These are phyloP conservation scores for Dothiorella sarmentorum DNA, from an alignment of 2,329 filamentous ascomycete genomes.

Conservation along the genomic window DNA sequence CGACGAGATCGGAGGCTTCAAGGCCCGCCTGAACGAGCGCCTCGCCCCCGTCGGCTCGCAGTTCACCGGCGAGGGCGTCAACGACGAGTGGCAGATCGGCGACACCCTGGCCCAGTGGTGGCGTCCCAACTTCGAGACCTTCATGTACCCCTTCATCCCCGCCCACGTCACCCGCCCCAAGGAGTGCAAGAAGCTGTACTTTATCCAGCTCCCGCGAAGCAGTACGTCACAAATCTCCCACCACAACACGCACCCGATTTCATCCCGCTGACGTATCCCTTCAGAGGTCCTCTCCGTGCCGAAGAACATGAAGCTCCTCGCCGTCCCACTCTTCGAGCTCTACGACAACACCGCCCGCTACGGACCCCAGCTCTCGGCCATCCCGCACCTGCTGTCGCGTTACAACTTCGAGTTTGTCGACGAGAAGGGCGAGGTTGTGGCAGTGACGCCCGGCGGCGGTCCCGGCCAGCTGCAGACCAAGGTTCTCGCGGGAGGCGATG, in stretches of 20 bases:
- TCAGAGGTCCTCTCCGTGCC: slow-evolving; percentile 91
- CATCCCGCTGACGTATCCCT: slow-evolving; percentile 23
- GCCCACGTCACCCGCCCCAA: slow-evolving; percentile 95
- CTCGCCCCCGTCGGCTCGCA: slow-evolving; percentile 86
- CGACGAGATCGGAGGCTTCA: slow-evolving; percentile 94
- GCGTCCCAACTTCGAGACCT: slow-evolving; percentile 98
- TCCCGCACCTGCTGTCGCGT: slow-evolving; percentile 87
- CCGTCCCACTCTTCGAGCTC: slow-evolving; percentile 93
- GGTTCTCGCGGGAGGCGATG: slow-evolving; percentile 31
- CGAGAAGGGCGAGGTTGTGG: slow-evolving; percentile 83
- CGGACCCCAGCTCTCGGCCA: slow-evolving; percentile 91
- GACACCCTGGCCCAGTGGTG: slow-evolving; percentile 98
- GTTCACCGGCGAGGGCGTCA: slow-evolving; percentile 77
- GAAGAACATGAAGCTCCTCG: slow-evolving; percentile 99
- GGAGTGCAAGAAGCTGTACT: slow-evolving; percentile 98
- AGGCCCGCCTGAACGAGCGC: slow-evolving; percentile 84
- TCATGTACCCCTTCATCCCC: slow-evolving; percentile 98
- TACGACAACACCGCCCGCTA: slow-evolving; percentile 97
- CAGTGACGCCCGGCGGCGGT: slow-evolving; percentile 72
- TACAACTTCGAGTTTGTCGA: slow-evolving; percentile 99
- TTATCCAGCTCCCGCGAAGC: slow-evolving; percentile 87
- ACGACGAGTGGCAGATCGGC: slow-evolving; percentile 90
- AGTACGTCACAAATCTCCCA: slow-evolving; percentile 56
- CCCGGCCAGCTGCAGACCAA: slow-evolving; percentile 36
- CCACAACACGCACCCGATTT: too few species aligned